phyloP scores from a whole-genome alignment of 2,329 filamentous ascomycete species.

The Aspergillus neotritici region DNA sequence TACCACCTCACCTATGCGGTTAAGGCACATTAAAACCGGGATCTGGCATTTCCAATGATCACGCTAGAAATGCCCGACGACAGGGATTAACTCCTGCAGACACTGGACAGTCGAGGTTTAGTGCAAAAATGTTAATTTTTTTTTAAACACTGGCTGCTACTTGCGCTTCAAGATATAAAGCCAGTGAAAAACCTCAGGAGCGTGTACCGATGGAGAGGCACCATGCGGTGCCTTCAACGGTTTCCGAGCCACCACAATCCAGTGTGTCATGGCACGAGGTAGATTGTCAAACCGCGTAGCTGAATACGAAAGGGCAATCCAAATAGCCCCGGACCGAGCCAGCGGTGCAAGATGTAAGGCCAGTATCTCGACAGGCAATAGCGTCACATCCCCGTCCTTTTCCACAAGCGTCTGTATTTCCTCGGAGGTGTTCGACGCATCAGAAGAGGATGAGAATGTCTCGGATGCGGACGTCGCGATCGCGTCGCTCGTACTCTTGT shows the following conservation, averaged over 20 bases:
- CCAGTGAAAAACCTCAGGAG: slow-evolving; percentile 34
- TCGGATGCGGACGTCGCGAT: slow-evolving; percentile 25
- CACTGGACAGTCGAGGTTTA: not conserved
- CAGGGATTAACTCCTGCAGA: not conserved
- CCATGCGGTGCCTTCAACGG: slow-evolving; percentile 30
- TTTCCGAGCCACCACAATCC: slow-evolving; percentile 25
- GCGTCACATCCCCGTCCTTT: slow-evolving; percentile 4
- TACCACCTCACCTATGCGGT: no score
- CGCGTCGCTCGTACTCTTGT: slow-evolving; percentile 37
- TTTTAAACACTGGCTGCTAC: slow-evolving; percentile 9
- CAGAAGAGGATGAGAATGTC: slow-evolving; percentile 10
- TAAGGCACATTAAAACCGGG: no score
- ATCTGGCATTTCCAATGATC: no score
- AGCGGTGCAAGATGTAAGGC: slow-evolving; percentile 28
- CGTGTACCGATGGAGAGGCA: slow-evolving; percentile 22
- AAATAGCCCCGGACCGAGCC: slow-evolving; percentile 22
- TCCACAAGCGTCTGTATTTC: slow-evolving; percentile 14
- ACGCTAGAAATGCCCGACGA: no score
- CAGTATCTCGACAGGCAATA: slow-evolving; percentile 34
- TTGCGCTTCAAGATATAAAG: slow-evolving; percentile 28
- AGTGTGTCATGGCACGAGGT: slow-evolving; percentile 18
- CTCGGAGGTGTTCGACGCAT: slow-evolving; percentile 16
- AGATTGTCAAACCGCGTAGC: slow-evolving; percentile 28
- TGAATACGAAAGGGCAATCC: slow-evolving; percentile 33
- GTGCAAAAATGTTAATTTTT: not conserved